Conservation (phyloP, 768 basidiomycete genomes). For the Xerocomellus intermedius region DNA sequence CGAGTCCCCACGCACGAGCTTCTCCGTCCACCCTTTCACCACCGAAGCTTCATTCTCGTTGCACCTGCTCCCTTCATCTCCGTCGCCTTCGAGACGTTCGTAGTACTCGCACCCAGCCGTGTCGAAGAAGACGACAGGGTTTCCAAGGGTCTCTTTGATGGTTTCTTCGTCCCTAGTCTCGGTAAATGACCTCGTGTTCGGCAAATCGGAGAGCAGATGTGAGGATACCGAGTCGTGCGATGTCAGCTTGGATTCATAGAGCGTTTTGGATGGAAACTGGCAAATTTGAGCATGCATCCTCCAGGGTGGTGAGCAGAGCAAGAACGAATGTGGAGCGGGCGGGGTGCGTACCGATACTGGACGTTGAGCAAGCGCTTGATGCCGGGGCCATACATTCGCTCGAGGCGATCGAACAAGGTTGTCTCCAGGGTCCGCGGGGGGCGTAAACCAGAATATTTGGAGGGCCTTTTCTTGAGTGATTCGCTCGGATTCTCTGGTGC, state of each 20-base stretch:
- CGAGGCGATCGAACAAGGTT: constrained; percentile 90
- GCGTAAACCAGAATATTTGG: constrained; percentile 33
- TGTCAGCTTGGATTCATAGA: constrained; percentile 70
- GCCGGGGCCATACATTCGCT: constrained; percentile 77
- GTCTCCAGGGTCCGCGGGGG: constrained; percentile 77
- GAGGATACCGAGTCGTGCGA: constrained; percentile 70
- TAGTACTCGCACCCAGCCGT: constrained; percentile 94
- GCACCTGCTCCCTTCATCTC: constrained; percentile 86
- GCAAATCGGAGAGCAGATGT: constrained; percentile 71
- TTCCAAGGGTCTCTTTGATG: constrained; percentile 66
- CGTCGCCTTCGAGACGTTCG: constrained; percentile 73
- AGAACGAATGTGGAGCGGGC: background rate
- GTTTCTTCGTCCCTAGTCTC: constrained; percentile 57
- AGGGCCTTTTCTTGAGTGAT: constrained; percentile 10
- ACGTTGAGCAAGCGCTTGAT: constrained; percentile 87
- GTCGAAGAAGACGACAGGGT: constrained; percentile 89
- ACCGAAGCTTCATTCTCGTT: constrained; percentile 95
- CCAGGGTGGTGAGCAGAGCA: background rate
- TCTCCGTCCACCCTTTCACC: constrained; percentile 79
- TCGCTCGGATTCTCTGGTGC: constrained; percentile 1
- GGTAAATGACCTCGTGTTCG: constrained; percentile 42
- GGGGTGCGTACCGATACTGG: constrained; percentile 76
- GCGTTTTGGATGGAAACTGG: constrained; percentile 76
- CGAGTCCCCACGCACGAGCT: constrained; percentile 51
- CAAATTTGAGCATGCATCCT: constrained; percentile 92